Evolutionary conservation across 176 grass and related monocot species (phyloP), one percentile per base, ranked within the genome.

Genomic region (Aegilops tauschii): DNA sequence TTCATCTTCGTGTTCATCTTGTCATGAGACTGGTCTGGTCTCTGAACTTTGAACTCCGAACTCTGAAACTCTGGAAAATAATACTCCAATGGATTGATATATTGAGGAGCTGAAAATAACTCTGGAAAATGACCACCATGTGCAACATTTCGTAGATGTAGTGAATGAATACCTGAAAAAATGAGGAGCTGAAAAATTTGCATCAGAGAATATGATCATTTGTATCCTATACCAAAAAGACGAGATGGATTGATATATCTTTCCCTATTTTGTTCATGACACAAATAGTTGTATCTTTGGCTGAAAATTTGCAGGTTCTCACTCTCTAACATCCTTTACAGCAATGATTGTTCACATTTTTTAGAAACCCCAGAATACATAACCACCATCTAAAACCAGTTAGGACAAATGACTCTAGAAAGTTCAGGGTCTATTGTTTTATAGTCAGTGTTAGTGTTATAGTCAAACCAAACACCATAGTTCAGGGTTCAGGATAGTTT

Each of bases 291-390:
- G 73, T 50, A 30, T 76, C 23, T 50, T 50, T 76, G 13, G 44
- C 28, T 16, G 44, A 50, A 76, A 76, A 76, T 75, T 42, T 71
- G 35, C 35, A 72, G 69, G 69, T 72, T 75, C 72, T 49, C 42
- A 49, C 27, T 29, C 6, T 16, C 45, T 75, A 75, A 49, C 23
- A 75, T 75, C 23, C 6, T 49, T 14, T 49, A 29, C 12, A 25
- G 6, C 23, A 5, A 49, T 50, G 45, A 50, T 50, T 76, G 25
- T 50, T 16, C 73, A 59, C 18, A 59, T 42, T 9, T 76, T 29
- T 76, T 18, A 25, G 50, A 76, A 76, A 25, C 72, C 23, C 72
- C 23, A 29, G 40, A 23, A 49, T 75, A 30, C 73, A 50, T 50
- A 76, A 29, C 3, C 25, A 17, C 25, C 73, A 76, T 76, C 25